Percentiles rank a stretch among this genome's conserved stretches.
Conservation (phyloP, 2,329 filamentous ascomycete genomes). For the Xylariomycetidae sp. region DNA sequence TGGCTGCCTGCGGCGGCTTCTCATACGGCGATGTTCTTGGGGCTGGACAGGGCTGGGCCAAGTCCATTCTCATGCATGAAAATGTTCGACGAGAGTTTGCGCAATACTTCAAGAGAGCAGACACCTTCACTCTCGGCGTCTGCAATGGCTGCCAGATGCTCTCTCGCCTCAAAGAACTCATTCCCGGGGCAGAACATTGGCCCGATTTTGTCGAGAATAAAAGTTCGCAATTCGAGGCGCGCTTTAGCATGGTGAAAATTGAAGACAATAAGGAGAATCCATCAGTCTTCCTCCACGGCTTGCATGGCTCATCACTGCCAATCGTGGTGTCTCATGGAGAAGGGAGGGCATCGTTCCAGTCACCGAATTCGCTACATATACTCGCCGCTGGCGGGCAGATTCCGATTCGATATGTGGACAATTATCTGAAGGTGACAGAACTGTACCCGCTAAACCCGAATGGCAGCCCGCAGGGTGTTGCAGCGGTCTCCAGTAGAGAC, state of each 20-base stretch:
- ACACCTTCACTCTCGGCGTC: constrained; percentile 90
- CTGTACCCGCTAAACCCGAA: constrained; percentile 88
- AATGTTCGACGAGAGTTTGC: constrained; percentile 73
- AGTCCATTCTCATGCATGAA: constrained; percentile 82
- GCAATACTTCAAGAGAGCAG: constrained; percentile 77
- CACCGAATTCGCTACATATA: constrained; percentile 44
- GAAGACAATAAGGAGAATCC: constrained; percentile 57
- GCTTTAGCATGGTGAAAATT: constrained; percentile 80
- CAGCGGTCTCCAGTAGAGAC: constrained; percentile 63
- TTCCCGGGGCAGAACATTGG: constrained; percentile 80
- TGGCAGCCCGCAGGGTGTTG: constrained; percentile 76
- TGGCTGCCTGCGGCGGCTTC: constrained; percentile 96
- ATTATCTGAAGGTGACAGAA: constrained; percentile 69
- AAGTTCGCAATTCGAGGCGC: constrained; percentile 85
- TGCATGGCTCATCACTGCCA: constrained; percentile 76
- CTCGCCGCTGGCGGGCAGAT: constrained; percentile 66
- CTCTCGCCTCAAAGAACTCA: constrained; percentile 74
- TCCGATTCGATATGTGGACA: constrained; percentile 81
- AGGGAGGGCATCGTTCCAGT: constrained; percentile 69
- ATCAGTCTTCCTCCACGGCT: constrained; percentile 86
- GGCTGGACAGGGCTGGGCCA: constrained; percentile 95
- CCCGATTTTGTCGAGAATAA: constrained; percentile 81
- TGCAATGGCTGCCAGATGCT: constrained; percentile 99
- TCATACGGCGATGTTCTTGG: constrained; percentile 85
- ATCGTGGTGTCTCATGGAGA: constrained; percentile 91